phyloP scores from a whole-genome alignment of 2,329 filamentous ascomycete genomes.

The Allantophomopsis cytisporea region DNA sequence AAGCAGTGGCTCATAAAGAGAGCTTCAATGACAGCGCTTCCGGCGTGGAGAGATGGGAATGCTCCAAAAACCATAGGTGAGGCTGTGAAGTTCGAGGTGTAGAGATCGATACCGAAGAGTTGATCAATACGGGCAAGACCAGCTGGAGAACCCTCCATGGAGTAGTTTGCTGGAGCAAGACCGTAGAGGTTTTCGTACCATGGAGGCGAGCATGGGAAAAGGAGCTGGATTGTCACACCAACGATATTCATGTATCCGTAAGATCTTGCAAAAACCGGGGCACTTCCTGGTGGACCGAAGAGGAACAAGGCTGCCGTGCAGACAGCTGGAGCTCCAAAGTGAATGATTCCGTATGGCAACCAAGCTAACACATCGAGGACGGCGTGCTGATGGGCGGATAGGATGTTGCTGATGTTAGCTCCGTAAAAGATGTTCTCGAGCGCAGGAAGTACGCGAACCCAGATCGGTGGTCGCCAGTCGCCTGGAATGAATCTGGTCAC shows the following conservation, averaged over 20 bases:
- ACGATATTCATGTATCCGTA: conserved; percentile 90
- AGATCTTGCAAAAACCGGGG: conserved; percentile 70
- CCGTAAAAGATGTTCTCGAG: conserved; percentile 95
- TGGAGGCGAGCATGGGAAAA: conserved; percentile 87
- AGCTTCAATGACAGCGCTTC: conserved; percentile 76
- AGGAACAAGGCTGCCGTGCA: conserved; percentile 72
- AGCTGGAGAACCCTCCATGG: conserved; percentile 78
- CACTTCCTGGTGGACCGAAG: conserved; percentile 74
- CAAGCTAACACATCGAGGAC: conserved; percentile 80
- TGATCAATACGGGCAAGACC: conserved; percentile 80
- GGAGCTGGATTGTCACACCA: conserved; percentile 75
- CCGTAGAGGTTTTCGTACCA: conserved; percentile 97
- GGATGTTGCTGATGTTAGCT: conserved; percentile 88
- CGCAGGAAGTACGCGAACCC: conserved; percentile 87
- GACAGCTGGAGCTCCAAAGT: conserved; percentile 77
- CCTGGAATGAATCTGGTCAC: conserved; percentile 68
- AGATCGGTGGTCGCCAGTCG: conserved; percentile 83
- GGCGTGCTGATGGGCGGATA: conserved; percentile 77
- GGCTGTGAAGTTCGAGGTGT: conserved; percentile 82
- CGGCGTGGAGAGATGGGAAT: conserved; percentile 87
- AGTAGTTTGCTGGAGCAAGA: conserved; percentile 81
- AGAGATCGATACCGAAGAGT: conserved; percentile 83
- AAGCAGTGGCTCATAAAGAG: conserved; percentile 91
- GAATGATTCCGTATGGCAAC: conserved; percentile 84
- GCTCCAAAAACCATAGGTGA: conserved; percentile 90